Evolutionary conservation across 352 stramenopile species (phyloP).

Genomic region (Chrysophaeum taylorii): DNA sequence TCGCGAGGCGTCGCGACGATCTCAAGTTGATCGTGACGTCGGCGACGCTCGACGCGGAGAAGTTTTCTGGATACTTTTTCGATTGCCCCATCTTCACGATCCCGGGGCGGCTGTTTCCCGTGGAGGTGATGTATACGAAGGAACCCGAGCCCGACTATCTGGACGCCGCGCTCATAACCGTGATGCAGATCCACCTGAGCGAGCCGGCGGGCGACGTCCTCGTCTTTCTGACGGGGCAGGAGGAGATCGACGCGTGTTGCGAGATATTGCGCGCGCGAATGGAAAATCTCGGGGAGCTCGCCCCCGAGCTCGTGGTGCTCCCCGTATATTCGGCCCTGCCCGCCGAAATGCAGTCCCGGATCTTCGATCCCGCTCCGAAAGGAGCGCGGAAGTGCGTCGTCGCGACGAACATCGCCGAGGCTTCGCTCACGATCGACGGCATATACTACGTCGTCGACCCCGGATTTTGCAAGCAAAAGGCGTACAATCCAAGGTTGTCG

Average conservation of each 20-base stretch:
- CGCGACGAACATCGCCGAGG: slow-evolving; percentile 99
- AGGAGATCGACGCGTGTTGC: slow-evolving; percentile 97
- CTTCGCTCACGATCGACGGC: slow-evolving; percentile 97
- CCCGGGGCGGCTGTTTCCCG: slow-evolving; percentile 89
- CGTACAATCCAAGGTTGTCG: slow-evolving; percentile 95
- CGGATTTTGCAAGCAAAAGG: slow-evolving; percentile 96
- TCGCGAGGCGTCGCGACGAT: slow-evolving; percentile 53
- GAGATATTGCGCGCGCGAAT: slow-evolving; percentile 95
- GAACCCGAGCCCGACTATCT: slow-evolving; percentile 96
- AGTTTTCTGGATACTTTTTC: slow-evolving; percentile 95
- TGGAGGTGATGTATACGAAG: slow-evolving; percentile 96
- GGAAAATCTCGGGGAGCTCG: slow-evolving; percentile 85
- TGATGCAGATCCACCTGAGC: slow-evolving; percentile 98
- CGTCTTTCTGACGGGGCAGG: slow-evolving; percentile 95
- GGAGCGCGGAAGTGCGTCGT: slow-evolving; percentile 94
- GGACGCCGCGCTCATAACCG: slow-evolving; percentile 89
- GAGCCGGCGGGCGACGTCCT: slow-evolving; percentile 96
- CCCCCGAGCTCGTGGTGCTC: slow-evolving; percentile 93
- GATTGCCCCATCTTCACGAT: slow-evolving; percentile 96
- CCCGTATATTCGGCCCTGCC: slow-evolving; percentile 94
- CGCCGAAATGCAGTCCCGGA: slow-evolving; percentile 96
- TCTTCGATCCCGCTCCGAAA: slow-evolving; percentile 87
- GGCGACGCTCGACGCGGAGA: slow-evolving; percentile 92
- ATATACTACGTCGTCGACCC: slow-evolving; percentile 77
- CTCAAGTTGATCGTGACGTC: slow-evolving; percentile 82